Conservation (phyloP, 805 yeast genomes). For the Candida gorgasii region DNA sequence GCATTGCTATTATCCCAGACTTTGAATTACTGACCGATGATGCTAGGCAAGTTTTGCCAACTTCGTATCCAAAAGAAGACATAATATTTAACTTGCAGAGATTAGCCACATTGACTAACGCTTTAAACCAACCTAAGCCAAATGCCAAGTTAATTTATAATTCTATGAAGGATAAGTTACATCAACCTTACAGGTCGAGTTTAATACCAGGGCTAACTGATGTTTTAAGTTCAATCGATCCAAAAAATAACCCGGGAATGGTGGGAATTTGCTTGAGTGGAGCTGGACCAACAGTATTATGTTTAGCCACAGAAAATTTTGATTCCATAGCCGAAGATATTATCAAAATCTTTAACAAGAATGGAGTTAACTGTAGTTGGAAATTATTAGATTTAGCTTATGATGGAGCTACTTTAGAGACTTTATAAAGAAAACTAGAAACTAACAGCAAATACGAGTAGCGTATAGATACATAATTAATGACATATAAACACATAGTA, state of each 20-base stretch:
- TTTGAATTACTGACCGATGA: constrained; percentile 94
- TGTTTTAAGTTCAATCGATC: constrained; percentile 77
- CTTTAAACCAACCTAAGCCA: constrained; percentile 83
- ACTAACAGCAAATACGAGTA: not conserved
- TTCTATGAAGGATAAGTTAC: constrained; percentile 95
- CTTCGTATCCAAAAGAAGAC: constrained; percentile 73
- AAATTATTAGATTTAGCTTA: constrained; percentile 80
- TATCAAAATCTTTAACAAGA: constrained; percentile 63
- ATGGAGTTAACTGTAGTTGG: constrained; percentile 76
- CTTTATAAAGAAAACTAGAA: not conserved
- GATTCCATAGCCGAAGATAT: constrained; percentile 81
- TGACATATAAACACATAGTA: not conserved
- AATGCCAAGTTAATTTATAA: constrained; percentile 81
- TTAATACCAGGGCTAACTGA: constrained; percentile 89
- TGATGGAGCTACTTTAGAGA: constrained; percentile 65
- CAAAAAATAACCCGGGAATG: constrained; percentile 78
- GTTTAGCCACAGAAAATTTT: constrained; percentile 86
- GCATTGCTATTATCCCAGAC: constrained; percentile 89
- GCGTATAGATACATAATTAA: not conserved
- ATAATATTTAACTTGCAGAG: constrained; percentile 92
- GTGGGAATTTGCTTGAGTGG: constrained; percentile 95
- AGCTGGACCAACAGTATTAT: constrained; percentile 96
- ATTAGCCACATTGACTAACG: constrained; percentile 87
- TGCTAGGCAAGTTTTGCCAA: constrained; percentile 87
- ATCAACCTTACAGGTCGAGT: constrained; percentile 94